Percentiles rank a stretch among this genome's conserved stretches.
Conservation (phyloP, 176 grass and related monocot genomes). For the Ampelocalamus luodianensis region DNA sequence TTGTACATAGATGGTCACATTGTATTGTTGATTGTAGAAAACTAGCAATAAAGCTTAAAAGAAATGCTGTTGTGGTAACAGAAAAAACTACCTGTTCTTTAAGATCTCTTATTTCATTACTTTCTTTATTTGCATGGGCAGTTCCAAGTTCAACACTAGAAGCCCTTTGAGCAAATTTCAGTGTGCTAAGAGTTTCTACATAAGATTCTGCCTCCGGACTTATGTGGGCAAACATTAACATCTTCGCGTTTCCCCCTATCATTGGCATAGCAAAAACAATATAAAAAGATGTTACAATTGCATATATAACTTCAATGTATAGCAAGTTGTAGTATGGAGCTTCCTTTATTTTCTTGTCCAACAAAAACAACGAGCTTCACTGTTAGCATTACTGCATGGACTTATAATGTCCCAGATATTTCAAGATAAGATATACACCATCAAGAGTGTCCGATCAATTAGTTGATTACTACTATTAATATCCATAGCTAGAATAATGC, state of each 20-base stretch:
- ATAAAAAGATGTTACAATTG: slow-evolving; percentile 20
- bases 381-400: slow-evolving; percentile 4
- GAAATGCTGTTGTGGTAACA: neutral
- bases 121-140: slow-evolving; percentile 80
- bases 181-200: slow-evolving; percentile 76
- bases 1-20: neutral
- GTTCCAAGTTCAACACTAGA: slow-evolving; percentile 83
- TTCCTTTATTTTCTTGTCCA: slow-evolving; percentile 14
- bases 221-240: slow-evolving; percentile 82
- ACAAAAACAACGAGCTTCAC: neutral
- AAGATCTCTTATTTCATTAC: slow-evolving; percentile 78
- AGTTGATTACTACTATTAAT: slow-evolving; percentile 27
- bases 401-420: slow-evolving; percentile 26
- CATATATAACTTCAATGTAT: slow-evolving; percentile 3
- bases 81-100: slow-evolving; percentile 77
- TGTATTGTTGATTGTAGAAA: slow-evolving; percentile 6
- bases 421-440: slow-evolving; percentile 26
- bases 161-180: slow-evolving; percentile 94
- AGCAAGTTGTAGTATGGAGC: neutral
- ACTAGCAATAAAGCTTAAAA: slow-evolving; percentile 1
- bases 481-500: slow-evolving; percentile 17
- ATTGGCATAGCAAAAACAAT: slow-evolving; percentile 33
- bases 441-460: slow-evolving; percentile 24
- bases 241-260: slow-evolving; percentile 81
- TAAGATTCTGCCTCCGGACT: slow-evolving; percentile 74